phyloP scores from a whole-genome alignment of 129 eudicot genomes.

The Flaveria linearis region DNA sequence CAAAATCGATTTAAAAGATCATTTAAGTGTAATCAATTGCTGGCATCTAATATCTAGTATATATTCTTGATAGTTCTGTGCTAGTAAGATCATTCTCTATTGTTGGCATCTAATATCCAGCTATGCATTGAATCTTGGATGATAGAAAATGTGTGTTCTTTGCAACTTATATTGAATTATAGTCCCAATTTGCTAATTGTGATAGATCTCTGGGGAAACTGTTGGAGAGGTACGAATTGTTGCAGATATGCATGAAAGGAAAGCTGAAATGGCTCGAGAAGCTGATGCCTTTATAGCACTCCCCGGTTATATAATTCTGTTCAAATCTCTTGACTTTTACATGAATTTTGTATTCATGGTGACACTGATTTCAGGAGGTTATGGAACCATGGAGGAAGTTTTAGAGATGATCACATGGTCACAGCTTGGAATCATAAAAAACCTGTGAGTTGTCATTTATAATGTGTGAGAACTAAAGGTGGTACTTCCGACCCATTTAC shows the following conservation, averaged over 20 bases:
- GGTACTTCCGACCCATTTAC: background rate
- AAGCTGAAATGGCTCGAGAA: conserved; percentile 91
- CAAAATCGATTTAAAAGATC: background rate
- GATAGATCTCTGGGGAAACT: conserved; percentile 82
- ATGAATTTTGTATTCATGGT: conserved; percentile 12
- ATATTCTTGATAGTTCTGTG: background rate
- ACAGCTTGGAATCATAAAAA: conserved; percentile 93
- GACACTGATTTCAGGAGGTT: conserved; percentile 63
- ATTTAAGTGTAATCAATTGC: background rate
- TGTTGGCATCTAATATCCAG: background rate
- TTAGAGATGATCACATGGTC: conserved; percentile 98
- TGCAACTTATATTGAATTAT: background rate
- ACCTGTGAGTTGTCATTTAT: conserved; percentile 47
- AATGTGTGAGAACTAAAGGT: background rate
- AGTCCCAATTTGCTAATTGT: conserved; percentile 19
- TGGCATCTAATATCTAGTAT: background rate
- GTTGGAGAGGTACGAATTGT: conserved; percentile 87
- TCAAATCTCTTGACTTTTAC: conserved; percentile 15
- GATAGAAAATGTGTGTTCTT: background rate
- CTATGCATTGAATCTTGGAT: background rate
- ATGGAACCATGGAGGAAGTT: conserved; percentile 95
- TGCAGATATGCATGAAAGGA: conserved; percentile 97
- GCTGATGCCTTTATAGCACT: conserved; percentile 95
- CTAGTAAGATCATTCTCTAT: background rate
- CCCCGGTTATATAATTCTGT: conserved; percentile 57